Conservation (phyloP, 108 stramenopile species). For the Nitzschia sp. region DNA sequence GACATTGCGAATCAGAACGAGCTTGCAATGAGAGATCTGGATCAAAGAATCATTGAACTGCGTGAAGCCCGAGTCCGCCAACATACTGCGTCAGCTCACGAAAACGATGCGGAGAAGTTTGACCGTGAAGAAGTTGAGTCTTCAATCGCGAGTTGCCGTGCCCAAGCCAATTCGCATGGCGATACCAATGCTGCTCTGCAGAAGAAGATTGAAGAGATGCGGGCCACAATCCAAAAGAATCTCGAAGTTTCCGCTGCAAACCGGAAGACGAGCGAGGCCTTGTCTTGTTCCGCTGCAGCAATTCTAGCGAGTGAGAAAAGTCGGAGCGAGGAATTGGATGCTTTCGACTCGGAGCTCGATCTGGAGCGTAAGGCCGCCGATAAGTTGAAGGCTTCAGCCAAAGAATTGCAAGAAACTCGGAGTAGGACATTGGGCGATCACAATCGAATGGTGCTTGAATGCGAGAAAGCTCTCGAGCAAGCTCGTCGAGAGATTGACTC, state of each 20-base stretch:
- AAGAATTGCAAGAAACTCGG: background rate
- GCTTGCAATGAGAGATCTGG: too few species aligned
- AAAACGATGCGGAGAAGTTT: too few species aligned
- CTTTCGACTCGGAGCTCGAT: background rate
- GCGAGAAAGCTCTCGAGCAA: slow-evolving; percentile 2
- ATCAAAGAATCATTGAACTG: too few species aligned
- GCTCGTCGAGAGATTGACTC: background rate
- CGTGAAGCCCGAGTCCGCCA: too few species aligned
- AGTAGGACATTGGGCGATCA: background rate
- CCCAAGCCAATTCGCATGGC: background rate
- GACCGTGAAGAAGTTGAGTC: background rate
- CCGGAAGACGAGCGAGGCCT: background rate
- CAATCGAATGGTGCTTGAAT: background rate
- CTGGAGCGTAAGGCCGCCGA: background rate
- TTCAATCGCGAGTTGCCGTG: background rate
- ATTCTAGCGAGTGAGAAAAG: background rate
- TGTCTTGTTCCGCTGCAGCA: background rate
- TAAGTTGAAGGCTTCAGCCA: background rate
- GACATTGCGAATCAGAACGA: too few species aligned
- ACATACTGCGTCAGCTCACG: too few species aligned
- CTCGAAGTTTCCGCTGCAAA: background rate
- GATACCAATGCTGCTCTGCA: background rate
- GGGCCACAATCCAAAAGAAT: background rate
- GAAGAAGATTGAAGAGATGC: background rate
- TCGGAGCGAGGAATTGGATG: background rate